A percentile compares a stretch with the other conserved stretches of the same genome.
phyloP scores from a whole-genome alignment of 2,329 filamentous ascomycete species.

The Neonectria hederae region DNA sequence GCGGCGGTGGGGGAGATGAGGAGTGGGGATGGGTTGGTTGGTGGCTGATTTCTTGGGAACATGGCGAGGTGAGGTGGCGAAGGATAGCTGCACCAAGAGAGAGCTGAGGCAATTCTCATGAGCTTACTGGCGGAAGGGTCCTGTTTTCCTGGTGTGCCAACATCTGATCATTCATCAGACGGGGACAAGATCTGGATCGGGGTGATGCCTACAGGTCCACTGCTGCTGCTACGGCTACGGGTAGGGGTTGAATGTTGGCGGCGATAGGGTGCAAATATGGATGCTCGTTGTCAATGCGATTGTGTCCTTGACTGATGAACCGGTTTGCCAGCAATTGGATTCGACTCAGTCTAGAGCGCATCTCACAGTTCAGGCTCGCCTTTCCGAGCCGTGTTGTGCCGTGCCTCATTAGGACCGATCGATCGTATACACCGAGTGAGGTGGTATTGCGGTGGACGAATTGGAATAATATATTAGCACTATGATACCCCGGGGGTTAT shows the following conservation, averaged over 20 bases:
- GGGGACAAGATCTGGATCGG: slow-evolving; percentile 11
- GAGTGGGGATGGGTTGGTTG: slow-evolving; percentile 21
- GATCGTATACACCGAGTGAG: neutral
- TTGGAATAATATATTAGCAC: neutral
- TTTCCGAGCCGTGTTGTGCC: neutral
- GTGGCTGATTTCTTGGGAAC: neutral
- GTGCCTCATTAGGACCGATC: neutral
- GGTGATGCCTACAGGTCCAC: neutral
- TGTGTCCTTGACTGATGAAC: slow-evolving; percentile 1
- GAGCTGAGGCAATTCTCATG: neutral
- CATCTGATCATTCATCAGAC: neutral
- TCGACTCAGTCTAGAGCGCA: neutral
- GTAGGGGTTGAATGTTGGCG: neutral
- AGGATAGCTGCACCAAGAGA: neutral
- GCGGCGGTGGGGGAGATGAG: slow-evolving; percentile 20
- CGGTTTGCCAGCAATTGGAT: neutral
- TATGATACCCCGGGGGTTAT: neutral
- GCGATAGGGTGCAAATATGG: neutral
- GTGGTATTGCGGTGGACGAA: neutral
- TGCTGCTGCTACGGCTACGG: neutral
- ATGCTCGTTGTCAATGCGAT: neutral
- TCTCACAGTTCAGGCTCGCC: neutral
- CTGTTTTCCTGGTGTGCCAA: neutral
- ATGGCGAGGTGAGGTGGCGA: neutral
- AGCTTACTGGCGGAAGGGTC: neutral